A percentile compares a stretch with the other conserved stretches of the same genome.
Conservation (phyloP, 345 rosid species). For the Isatis tinctoria region DNA sequence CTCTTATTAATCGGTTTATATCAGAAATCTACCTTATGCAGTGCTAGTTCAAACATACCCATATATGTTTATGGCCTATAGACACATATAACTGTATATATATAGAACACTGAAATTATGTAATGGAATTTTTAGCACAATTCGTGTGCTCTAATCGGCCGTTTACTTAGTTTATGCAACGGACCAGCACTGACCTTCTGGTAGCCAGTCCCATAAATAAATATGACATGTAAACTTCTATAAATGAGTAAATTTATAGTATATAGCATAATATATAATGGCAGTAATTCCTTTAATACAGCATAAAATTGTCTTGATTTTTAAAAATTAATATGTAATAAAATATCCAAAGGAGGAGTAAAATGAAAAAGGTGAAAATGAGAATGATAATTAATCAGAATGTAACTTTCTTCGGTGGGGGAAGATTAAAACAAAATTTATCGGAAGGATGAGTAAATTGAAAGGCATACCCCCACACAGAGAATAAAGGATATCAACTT, state of each 20-base stretch:
- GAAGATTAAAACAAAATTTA: constrained; percentile 34
- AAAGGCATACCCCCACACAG: constrained; percentile 24
- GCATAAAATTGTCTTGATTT: not conserved
- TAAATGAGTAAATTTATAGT: not conserved
- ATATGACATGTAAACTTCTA: not conserved
- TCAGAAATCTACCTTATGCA: not conserved
- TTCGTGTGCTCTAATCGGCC: too few species aligned
- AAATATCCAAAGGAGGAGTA: constrained; percentile 16
- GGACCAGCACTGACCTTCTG: not conserved
- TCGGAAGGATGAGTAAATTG: constrained; percentile 30
- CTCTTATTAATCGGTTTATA: not conserved
- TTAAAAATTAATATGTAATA: not conserved
- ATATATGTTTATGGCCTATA: too few species aligned
- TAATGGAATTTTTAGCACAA: too few species aligned
- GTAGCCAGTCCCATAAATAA: not conserved
- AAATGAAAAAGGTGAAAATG: constrained; percentile 20
- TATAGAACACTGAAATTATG: too few species aligned
- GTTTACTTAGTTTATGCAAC: too few species aligned
- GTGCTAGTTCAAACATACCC: too few species aligned
- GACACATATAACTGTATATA: too few species aligned
- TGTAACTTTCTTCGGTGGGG: constrained; percentile 28
- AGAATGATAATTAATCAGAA: constrained; percentile 18
- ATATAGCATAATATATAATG: not conserved
- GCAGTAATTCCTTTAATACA: not conserved
- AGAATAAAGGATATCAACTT: constrained; percentile 29